Evolutionary conservation across 179 eudicot species (phyloP), one percentile per base, ranked within the genome.

Genomic region (Beta macrorhiza): DNA sequence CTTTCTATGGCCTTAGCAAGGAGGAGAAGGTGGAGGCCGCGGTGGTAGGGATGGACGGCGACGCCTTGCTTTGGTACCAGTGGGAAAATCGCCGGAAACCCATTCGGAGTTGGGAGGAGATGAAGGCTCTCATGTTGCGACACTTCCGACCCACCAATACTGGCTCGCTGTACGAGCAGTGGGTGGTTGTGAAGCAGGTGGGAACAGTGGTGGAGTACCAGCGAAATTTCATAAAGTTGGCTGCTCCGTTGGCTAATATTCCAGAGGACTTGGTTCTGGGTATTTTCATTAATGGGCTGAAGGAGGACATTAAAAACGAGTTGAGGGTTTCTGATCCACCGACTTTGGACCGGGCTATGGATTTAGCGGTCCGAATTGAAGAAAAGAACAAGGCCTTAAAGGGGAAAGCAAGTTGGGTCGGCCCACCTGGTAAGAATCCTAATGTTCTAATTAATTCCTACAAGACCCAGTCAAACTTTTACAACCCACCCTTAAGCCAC

Each of bases 11-110:
- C 4, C 62, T 53, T 2, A 52, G 37, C 0, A 47, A 53, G 62
- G 62, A 53, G 45, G 76, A 73, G 19, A 73, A 73, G 47, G 0
- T 73, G 8, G 76, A 73, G 44, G 76, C 76, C 0, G 62, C 62
- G 0, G 61, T 53, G 1, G 62, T 73, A 10, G 61, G 44, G 0
- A 4, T 73, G 1, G 76, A 73, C 7, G 76, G 61, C 3, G 76
- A 25, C 25, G 25, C 25, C 25, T 25, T 25, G 25, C 25, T 25
- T 25, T 25, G 25, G 25, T 25, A 25, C 25, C 25, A 25, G 25
- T 25, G 25, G 0, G 25, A 25, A 25, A 25, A 25, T 25, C 25
- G 25, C 25, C 25, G 25, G 25, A 25, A 25, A 25, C 25, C 25
- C 25, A 25, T 25, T 25, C 25, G 25, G 25, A 25, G 25, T 25